Conservation (phyloP, 139 green algal species). For the Zygnema circumcarinatum region DNA sequence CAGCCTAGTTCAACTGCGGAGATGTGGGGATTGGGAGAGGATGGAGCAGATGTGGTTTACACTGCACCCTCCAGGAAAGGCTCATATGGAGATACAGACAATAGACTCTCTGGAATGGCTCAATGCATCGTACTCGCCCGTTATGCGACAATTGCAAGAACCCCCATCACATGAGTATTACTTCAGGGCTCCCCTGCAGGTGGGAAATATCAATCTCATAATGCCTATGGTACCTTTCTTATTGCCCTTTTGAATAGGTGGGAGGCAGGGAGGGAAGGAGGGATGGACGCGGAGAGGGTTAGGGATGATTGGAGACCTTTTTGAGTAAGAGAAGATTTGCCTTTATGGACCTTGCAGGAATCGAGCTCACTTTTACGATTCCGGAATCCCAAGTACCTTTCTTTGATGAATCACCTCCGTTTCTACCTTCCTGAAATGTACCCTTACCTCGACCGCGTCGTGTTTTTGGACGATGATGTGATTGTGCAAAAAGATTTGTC, state of each 20-base stretch:
- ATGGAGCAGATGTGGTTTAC: constrained; percentile 55
- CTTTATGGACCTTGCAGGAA: constrained; percentile 18
- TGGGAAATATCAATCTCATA: not conserved
- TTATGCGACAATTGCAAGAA: constrained; percentile 50
- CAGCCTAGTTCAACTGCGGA: too few species aligned
- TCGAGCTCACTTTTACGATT: constrained; percentile 36
- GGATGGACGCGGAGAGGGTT: too few species aligned
- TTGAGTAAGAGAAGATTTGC: too few species aligned
- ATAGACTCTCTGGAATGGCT: constrained; percentile 42
- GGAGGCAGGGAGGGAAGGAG: too few species aligned
- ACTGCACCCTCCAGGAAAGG: constrained; percentile 33
- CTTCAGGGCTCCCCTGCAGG: constrained; percentile 49
- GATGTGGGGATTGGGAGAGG: too few species aligned
- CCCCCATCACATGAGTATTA: constrained; percentile 37
- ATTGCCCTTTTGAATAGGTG: too few species aligned
- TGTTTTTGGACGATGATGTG: constrained; percentile 52
- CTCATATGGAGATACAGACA: constrained; percentile 32
- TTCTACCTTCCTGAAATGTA: constrained; percentile 55
- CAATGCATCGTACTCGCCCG: constrained; percentile 49
- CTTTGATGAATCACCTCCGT: constrained; percentile 46
- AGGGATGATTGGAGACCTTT: too few species aligned
- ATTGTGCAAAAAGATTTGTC: constrained; percentile 34
- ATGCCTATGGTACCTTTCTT: too few species aligned
- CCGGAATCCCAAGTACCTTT: constrained; percentile 53
- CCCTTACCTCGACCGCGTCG: constrained; percentile 35